phyloP scores from a whole-genome alignment of 257 asterid species.

The Fraxinus americana region DNA sequence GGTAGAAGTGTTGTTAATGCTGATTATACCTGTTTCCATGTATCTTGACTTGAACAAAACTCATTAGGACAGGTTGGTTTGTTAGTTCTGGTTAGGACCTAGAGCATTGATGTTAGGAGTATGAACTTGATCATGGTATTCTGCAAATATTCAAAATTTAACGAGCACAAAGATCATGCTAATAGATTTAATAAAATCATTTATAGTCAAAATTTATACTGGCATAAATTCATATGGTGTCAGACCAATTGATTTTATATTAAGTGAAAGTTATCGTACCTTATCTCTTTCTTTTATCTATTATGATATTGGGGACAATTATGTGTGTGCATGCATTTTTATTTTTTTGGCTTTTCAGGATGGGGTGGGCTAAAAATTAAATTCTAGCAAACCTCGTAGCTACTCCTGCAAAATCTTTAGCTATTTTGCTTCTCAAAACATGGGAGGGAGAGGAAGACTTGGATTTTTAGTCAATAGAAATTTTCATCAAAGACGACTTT shows the following conservation, averaged over 20 bases:
- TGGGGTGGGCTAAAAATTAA: not conserved
- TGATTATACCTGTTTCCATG: constrained; percentile 11
- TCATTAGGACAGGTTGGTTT: constrained; percentile 7
- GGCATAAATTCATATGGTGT: not conserved
- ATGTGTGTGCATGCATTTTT: not conserved
- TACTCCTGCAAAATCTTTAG: not conserved
- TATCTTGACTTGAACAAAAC: constrained; percentile 18
- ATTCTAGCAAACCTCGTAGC: not conserved
- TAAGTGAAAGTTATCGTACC: not conserved
- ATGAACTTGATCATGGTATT: constrained; percentile 11
- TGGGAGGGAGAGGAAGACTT: not conserved
- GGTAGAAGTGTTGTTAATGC: constrained; percentile 23
- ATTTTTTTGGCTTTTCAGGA: not conserved
- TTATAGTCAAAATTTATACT: not conserved
- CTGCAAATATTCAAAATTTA: not conserved
- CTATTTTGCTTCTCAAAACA: not conserved
- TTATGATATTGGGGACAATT: not conserved
- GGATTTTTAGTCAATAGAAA: not conserved
- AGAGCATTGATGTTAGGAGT: constrained; percentile 3
- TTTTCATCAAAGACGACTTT: not conserved
- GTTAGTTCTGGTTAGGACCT: constrained; percentile 17
- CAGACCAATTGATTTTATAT: not conserved
- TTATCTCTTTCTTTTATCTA: not conserved
- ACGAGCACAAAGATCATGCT: not conserved
- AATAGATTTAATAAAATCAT: not conserved